These are phyloP conservation scores for Hypsizygus ulmarius DNA, from an alignment of 1,284 basidiomycete species.

Conservation along the genomic window DNA sequence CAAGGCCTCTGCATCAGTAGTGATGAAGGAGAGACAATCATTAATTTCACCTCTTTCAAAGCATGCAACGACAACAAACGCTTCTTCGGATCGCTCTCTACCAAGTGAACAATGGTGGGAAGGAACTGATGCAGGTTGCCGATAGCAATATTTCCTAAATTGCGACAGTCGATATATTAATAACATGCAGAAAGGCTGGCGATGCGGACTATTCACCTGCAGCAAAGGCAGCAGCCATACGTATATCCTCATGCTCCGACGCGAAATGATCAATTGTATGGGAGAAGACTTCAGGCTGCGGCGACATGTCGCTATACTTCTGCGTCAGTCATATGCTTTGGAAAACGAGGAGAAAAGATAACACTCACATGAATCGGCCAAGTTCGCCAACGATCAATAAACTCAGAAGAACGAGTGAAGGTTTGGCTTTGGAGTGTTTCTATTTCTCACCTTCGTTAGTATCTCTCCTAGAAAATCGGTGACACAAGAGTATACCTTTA, in stretches of 20 bases:
- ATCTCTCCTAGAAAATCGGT: too few relatives aligned
- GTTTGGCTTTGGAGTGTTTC: conserved; percentile 64
- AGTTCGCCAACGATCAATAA: conserved; percentile 88
- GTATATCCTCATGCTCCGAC: conserved; percentile 77
- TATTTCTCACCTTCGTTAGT: conserved; percentile 20
- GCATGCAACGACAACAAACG: conserved; percentile 87
- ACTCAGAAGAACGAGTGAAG: conserved; percentile 73
- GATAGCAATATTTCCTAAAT: conserved; percentile 86
- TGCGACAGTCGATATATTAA: background rate
- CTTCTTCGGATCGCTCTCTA: conserved; percentile 75
- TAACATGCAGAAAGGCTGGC: background rate
- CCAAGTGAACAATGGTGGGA: conserved; percentile 79
- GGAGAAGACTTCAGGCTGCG: conserved; percentile 72
- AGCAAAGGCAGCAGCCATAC: conserved; percentile 88
- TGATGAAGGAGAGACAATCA: background rate
- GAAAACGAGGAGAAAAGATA: conserved; percentile 3
- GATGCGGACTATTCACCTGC: conserved; percentile 56
- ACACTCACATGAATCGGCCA: conserved; percentile 76
- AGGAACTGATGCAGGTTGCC: conserved; percentile 86
- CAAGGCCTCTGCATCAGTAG: background rate
- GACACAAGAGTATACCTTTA: conserved; percentile 51
- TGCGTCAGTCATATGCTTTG: conserved; percentile 12
- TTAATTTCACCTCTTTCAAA: conserved; percentile 75
- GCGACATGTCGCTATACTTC: conserved; percentile 71
- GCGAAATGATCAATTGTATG: conserved; percentile 73